These are phyloP conservation scores for Melaleuca alternifolia DNA, from an alignment of 345 rosid genomes.

Conservation along the genomic window DNA sequence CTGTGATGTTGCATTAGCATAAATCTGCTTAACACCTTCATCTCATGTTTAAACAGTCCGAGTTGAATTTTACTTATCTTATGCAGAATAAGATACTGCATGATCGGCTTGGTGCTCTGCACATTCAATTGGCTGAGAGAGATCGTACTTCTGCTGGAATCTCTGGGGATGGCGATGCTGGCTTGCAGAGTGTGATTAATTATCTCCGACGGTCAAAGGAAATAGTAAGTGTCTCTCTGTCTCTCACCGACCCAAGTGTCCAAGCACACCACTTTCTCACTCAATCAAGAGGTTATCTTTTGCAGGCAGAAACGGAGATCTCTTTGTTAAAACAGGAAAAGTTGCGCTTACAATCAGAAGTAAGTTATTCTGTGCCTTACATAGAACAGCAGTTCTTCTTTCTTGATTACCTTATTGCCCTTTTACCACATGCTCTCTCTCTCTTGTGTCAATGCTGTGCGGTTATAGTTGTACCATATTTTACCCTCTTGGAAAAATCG, in stretches of 20 bases:
- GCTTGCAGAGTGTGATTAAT: conserved; percentile 74
- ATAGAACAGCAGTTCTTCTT: neutral
- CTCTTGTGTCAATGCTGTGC: neutral
- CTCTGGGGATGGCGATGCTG: conserved; percentile 40
- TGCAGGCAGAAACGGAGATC: conserved; percentile 90
- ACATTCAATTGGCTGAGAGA: conserved; percentile 70
- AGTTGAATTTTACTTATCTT: neutral
- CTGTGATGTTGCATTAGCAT: neutral
- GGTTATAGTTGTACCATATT: neutral
- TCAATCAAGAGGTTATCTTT: neutral
- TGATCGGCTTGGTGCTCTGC: conserved; percentile 73
- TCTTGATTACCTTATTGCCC: neutral
- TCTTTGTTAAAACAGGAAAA: conserved; percentile 88
- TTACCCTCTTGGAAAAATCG: neutral
- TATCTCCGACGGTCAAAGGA: conserved; percentile 81
- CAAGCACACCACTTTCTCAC: conserved; percentile 1
- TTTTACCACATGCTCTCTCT: neutral
- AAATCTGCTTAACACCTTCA: neutral
- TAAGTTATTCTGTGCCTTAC: conserved; percentile 15
- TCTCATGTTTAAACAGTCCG: neutral
- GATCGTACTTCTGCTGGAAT: conserved; percentile 43
- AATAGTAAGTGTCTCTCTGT: conserved; percentile 41
- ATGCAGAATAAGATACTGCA: conserved; percentile 49
- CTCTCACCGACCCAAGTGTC: neutral
- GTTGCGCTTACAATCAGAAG: conserved; percentile 80